Percentiles rank a stretch among this genome's conserved stretches.
These are phyloP conservation scores for Lophiotrema nucula DNA, from an alignment of 495 filamentous ascomycete genomes.

Conservation along the genomic window DNA sequence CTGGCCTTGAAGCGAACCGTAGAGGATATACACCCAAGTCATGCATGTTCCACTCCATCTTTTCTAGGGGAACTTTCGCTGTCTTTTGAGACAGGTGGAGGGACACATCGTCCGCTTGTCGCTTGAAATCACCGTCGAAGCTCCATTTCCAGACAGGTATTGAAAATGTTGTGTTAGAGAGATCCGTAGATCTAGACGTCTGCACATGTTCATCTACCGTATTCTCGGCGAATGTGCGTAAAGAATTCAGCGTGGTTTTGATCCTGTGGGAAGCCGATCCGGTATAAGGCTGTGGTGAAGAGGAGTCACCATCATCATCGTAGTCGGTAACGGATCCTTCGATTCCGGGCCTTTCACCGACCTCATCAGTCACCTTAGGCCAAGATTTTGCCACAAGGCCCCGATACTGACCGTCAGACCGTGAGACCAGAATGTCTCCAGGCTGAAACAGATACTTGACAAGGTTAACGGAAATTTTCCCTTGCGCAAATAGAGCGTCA, in stretches of 20 bases:
- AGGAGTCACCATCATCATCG: no score
- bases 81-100: background rate
- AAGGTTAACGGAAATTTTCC: slow-evolving; percentile 32
- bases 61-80: background rate
- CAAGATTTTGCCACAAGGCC: slow-evolving; percentile 1
- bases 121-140: background rate
- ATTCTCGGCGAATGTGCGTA: no score
- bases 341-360: no score
- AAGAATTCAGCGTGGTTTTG: no score
- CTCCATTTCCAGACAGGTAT: background rate
- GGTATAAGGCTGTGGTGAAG: no score
- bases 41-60: background rate
- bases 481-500: slow-evolving; percentile 30
- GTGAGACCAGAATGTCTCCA: slow-evolving; percentile 25
- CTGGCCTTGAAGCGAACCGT: background rate
- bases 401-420: background rate
- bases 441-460: slow-evolving; percentile 34
- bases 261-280: no score
- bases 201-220: no score
- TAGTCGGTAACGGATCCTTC: no score
- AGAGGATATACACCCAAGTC: slow-evolving; percentile 2
- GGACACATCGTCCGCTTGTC: background rate
- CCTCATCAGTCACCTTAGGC: slow-evolving; percentile 2
- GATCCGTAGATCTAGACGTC: no score
- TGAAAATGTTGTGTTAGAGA: no score